Evolutionary conservation across 73 alveolate species (phyloP), one percentile per base, ranked within the genome.

Genomic region (Blepharisma japonicum): DNA sequence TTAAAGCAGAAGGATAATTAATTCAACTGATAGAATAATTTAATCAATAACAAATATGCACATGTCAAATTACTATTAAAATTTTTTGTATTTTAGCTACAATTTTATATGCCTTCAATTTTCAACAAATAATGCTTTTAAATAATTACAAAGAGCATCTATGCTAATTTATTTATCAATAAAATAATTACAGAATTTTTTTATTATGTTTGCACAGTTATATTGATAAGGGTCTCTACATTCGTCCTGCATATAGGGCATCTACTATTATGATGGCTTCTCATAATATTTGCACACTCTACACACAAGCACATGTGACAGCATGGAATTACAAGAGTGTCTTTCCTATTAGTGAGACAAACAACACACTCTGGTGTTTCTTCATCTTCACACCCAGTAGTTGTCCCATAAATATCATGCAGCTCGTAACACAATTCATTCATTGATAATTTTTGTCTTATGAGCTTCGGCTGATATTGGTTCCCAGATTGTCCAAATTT

Each of bases 171-270:
- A 32, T 32, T 1, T 32, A 32, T 32, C 42, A 32, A 32, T 3
- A n/a, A n/a, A n/a, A n/a, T n/a, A n/a, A 32, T 32, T 32, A 32
- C 42, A 32, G 42, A 32, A 32, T 1, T 32, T 32, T 32, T 3
- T 32, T 32, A 32, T 32, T 32, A 32, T 32, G 42, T 32, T 32
- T 32, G 42, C 42, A 32, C 42, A 61, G 23, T 61, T 8, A 61
- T 61, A 61, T 61, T n/a, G 47, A 61, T 61, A 1, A 70, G 27
- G 66, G 71, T 70, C 5, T 70, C 55, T 14, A 70, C 80, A 39
- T 7, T 23, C 70, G 92, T 85, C 78, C 97, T 88, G 79, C 97
- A 90, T 55, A 90, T 87, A 6, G 97, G 97, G 61, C 97, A 90
- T 77, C 81, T 88, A 9, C 55, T 9, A 66, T 90, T 83, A 56